phyloP scores from a whole-genome alignment of 148 eudicot species.

The Nyssa sinensis region DNA sequence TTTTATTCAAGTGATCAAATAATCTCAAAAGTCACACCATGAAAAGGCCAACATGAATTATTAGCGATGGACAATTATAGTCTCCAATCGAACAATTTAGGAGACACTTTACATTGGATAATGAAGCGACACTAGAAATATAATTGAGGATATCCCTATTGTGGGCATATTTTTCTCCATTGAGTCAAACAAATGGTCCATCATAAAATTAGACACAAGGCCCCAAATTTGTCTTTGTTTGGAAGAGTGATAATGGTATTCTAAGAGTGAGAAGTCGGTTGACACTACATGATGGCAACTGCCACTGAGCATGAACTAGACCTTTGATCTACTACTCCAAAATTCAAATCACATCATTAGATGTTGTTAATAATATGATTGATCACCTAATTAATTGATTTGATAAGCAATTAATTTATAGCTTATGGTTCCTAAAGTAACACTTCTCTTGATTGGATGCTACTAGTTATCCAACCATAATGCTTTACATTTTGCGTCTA shows the following conservation, averaged over 20 bases:
- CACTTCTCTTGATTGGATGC: no score
- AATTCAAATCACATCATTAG: constrained; percentile 11
- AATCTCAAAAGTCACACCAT: no score
- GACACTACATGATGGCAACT: no score
- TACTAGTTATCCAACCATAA: no score
- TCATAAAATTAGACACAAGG: background rate
- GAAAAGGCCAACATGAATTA: no score
- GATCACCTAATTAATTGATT: constrained; percentile 1
- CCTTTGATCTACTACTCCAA: background rate
- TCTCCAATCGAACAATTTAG: background rate
- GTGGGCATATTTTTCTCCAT: background rate
- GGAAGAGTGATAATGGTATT: no score
- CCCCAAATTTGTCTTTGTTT: background rate
- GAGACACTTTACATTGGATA: background rate
- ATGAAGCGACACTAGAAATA: background rate
- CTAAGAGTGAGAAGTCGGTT: no score
- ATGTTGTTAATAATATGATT: background rate
- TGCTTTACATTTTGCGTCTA: no score
- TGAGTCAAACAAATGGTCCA: background rate
- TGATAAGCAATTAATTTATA: background rate
- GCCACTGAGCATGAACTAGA: background rate
- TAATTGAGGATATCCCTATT: no score
- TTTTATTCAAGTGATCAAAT: no score
- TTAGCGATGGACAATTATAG: background rate
- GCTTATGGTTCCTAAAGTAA: background rate